phyloP scores from a whole-genome alignment of 768 basidiomycete species.

The Trichaptum fuscoviolaceum region DNA sequence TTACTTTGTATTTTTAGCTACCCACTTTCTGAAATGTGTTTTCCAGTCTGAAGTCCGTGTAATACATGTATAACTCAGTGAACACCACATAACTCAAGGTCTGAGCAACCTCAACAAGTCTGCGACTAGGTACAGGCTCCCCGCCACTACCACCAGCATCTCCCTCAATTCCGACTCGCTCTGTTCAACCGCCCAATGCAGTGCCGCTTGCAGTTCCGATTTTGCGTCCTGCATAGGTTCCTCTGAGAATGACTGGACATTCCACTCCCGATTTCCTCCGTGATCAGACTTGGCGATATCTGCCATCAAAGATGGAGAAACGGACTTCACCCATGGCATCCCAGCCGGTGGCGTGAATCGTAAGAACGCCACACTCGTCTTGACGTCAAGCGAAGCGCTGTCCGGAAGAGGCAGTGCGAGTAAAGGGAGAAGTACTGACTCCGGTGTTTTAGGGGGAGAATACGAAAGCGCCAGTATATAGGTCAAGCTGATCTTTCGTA shows the following conservation, averaged over 20 bases:
- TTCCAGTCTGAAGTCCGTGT: too few species aligned
- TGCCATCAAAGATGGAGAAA: slow-evolving; percentile 45
- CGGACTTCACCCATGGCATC: slow-evolving; percentile 91
- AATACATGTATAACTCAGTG: too few species aligned
- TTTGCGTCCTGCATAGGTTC: slow-evolving; percentile 25
- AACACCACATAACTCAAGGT: slow-evolving; percentile 11
- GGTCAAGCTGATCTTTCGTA: slow-evolving; percentile 39
- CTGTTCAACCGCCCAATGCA: slow-evolving; percentile 35
- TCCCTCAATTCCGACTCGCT: slow-evolving; percentile 18
- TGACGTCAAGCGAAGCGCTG: slow-evolving; percentile 19
- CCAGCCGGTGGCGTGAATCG: slow-evolving; percentile 73
- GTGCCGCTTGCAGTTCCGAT: slow-evolving; percentile 39
- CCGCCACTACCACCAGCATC: slow-evolving; percentile 68
- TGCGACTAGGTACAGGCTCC: slow-evolving; percentile 91
- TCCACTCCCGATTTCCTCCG: slow-evolving; percentile 31
- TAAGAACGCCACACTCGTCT: slow-evolving; percentile 46
- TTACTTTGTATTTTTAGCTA: too few species aligned
- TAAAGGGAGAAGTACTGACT: slow-evolving; percentile 65
- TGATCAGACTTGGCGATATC: slow-evolving; percentile 38
- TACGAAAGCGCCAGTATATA: slow-evolving; percentile 81
- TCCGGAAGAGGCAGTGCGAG: slow-evolving; percentile 33
- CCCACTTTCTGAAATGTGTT: too few species aligned
- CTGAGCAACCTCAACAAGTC: slow-evolving; percentile 72
- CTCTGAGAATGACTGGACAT: slow-evolving; percentile 37
- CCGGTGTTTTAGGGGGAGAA: slow-evolving; percentile 79